Base-by-base conservation (phyloP, 2,329 filamentous ascomycete genomes). In the Colletotrichum caudatum region DNA sequence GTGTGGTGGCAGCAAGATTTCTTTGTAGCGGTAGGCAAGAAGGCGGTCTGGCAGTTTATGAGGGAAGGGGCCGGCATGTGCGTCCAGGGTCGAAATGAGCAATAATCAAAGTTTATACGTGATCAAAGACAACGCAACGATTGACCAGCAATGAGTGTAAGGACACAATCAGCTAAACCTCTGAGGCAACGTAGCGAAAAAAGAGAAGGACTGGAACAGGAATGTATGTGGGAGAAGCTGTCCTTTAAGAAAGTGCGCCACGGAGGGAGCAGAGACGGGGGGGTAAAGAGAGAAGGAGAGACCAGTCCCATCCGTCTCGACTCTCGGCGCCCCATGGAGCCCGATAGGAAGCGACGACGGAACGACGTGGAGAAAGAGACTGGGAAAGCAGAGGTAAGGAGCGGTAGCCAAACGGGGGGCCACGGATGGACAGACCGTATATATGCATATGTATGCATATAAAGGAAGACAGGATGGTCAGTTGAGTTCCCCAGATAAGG, bases 301-400 rank as follows among this genome's bases (percentile, higher is more conserved):
- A 29, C 23, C 46, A 64, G 46, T 64, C 69, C 65, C 59, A 41
- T 54, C 58, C 46, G 65, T 60, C 59, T 51, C 48, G 65, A 69
- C 51, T 26, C 54, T 39, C 46, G 9, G 56, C 66, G 35, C 26
- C 26, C 64, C 56, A n/a, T 53, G 56, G 60, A 58, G 70, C 26
- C 66, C 66, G 66, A 64, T 51, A 64, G 66, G 69, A 69, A 72
- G 61, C 54, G 68, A 67, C 69, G 46, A 66, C 70, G 60, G 58
- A 44, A 62, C 57, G 64, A 63, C 57, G 64, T 68, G 64, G 64
- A 64, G 61, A 64, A 9, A 18, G 23, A 46, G n/a, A 48, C 29
- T 16, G 20, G 29, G 33, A 23, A 63, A 58, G 59, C 54, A 41
- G 29, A 63, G 58, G 65, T 33, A 68, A 64, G 48, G 69, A 71